phyloP scores from a whole-genome alignment of 129 eudicot species.

The Logfia minima region DNA sequence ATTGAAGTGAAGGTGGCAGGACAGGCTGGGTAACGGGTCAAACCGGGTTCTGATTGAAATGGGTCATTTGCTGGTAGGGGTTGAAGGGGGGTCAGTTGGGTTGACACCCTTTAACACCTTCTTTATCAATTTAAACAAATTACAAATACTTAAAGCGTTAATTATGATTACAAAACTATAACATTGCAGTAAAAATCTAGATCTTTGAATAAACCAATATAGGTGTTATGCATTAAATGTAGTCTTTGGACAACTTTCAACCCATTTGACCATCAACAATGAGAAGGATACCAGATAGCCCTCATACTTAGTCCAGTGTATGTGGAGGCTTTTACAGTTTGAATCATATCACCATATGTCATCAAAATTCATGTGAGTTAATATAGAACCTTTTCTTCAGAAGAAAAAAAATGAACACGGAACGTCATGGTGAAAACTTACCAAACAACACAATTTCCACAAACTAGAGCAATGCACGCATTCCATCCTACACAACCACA shows the following conservation, averaged over 20 bases:
- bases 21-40: not conserved
- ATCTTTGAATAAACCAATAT: not conserved
- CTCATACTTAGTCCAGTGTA: not conserved
- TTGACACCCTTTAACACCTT: not conserved
- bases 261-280: not conserved
- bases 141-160: not conserved
- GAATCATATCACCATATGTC: not conserved
- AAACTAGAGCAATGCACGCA: constrained; percentile 96
- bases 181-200: not conserved
- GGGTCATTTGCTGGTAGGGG: not conserved
- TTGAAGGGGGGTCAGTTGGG: not conserved
- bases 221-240: not conserved
- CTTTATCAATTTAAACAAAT: not conserved
- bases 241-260: not conserved
- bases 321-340: not conserved
- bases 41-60: not conserved
- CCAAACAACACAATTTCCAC: constrained; percentile 98
- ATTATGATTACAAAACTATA: too few species aligned
- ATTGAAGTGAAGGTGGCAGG: not conserved
- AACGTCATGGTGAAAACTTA: constrained; percentile 40
- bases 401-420: not conserved
- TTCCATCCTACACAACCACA: constrained; percentile 77
- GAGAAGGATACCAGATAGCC: not conserved
- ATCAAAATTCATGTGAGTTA: not conserved
- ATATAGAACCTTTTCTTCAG: not conserved